Conservation (phyloP, 345 rosid genomes). For the Gossypium anomalum region DNA sequence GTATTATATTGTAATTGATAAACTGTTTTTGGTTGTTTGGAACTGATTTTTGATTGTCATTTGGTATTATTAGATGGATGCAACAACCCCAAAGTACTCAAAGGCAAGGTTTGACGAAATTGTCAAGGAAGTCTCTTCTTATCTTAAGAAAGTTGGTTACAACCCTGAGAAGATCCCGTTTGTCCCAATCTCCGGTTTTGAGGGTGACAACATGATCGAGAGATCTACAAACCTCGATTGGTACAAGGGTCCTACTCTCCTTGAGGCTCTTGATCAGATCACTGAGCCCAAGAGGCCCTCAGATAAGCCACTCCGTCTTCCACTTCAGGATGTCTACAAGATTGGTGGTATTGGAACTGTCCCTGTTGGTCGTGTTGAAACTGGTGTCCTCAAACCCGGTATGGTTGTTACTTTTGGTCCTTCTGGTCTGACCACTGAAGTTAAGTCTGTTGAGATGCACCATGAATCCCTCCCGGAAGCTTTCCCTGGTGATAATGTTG, state of each 20-base stretch:
- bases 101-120: conserved; percentile 41
- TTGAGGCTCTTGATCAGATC: conserved; percentile 36
- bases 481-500: conserved; percentile 30
- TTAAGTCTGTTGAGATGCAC: conserved; percentile 31
- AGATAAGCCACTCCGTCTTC: conserved; percentile 50
- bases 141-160: conserved; percentile 43
- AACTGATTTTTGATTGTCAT: neutral
- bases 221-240: conserved; percentile 43
- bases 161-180: conserved; percentile 41
- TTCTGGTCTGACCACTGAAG: conserved; percentile 26
- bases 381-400: conserved; percentile 34
- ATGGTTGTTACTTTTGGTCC: conserved; percentile 29
- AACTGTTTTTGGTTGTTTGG: neutral
- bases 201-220: conserved; percentile 46
- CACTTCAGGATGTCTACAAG: conserved; percentile 64
- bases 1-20: neutral
- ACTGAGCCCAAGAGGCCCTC: conserved; percentile 39
- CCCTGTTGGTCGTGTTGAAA: conserved; percentile 52
- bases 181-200: conserved; percentile 38
- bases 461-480: conserved; percentile 30
- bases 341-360: conserved; percentile 62
- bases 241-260: conserved; percentile 45
- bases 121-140: conserved; percentile 43
- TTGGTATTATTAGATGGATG: conserved; percentile 30
- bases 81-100: conserved; percentile 40